Evolutionary conservation across 2,329 filamentous ascomycete species (phyloP).

Genomic region (Ascochyta pisi): DNA sequence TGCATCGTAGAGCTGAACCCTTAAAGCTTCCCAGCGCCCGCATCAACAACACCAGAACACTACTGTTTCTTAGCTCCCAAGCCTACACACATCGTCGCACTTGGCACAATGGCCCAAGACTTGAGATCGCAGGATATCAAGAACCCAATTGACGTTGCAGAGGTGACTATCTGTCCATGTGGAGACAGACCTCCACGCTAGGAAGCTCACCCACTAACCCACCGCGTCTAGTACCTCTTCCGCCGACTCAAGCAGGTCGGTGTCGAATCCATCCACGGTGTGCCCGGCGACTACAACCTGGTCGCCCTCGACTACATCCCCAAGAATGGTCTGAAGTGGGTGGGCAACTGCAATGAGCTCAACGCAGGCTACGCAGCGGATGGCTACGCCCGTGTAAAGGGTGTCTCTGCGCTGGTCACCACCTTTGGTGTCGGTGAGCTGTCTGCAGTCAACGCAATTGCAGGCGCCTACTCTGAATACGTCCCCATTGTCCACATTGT

Average conservation of each 20-base stretch:
- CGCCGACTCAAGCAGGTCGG: conserved; percentile 53
- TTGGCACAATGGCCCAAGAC: conserved; percentile 45
- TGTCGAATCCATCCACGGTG: conserved; percentile 55
- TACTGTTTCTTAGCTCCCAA: neutral
- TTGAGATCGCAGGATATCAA: conserved; percentile 53
- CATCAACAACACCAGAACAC: conserved; percentile 1
- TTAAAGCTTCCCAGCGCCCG: conserved; percentile 11
- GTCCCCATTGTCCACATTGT: conserved; percentile 58
- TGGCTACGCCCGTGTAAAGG: conserved; percentile 56
- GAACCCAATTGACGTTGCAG: conserved; percentile 63
- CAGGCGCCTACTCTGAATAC: conserved; percentile 57
- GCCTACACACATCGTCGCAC: conserved; percentile 2
- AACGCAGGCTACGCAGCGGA: conserved; percentile 61
- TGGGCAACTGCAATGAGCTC: conserved; percentile 68
- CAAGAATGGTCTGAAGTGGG: conserved; percentile 62
- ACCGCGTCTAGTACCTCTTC: conserved; percentile 47
- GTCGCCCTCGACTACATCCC: conserved; percentile 64
- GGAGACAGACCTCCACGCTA: neutral
- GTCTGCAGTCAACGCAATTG: conserved; percentile 56
- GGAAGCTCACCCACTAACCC: conserved; percentile 7
- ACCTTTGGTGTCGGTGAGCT: conserved; percentile 59
- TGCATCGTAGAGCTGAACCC: neutral
- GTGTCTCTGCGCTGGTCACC: conserved; percentile 55
- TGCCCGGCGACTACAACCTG: conserved; percentile 54
- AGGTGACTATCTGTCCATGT: conserved; percentile 44